Evolutionary conservation across 768 basidiomycete genomes (phyloP), one percentile per base, ranked within the genome.

Genomic region (Rubroboletus pulcherrimus): DNA sequence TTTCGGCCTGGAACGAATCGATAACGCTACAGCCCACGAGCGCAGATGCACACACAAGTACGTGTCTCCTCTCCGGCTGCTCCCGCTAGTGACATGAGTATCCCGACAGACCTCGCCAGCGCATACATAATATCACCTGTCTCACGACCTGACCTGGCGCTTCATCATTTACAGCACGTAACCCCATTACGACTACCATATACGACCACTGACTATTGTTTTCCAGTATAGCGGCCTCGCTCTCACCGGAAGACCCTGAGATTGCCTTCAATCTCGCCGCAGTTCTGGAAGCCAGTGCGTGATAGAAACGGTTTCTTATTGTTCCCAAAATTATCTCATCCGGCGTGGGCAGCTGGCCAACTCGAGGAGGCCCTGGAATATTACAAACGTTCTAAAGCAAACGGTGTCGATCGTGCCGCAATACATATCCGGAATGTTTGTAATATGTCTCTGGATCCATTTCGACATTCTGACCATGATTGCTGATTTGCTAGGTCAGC

Each of bases 231-330:
- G 92, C 92, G 47, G 78, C 84, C 42, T 84, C 85, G n/a, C 80
- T 94, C 63, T 81, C 86, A 56, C 92, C 92, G 44, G 88, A 91
- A 70, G 92, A 94, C 77, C 86, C 89, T 69, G 92, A 94, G 70
- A 91, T 93, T 66, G 86, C 89, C 15, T 94, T 93, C 78, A 94
- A 94, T 75, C 81, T 92, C 55, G 92, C 89, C 49, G 92, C 91
- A 43, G 90, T 94, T 63, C 79, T 93, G 57, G 92, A 94, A 84
- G 91, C 92, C 53, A 83, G 92, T 91, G 63, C 63, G 86, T 78
- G 54, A 56, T 65, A 39, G 48, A 53, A 59, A 61, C 53, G 57
- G 56, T 57, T 56, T 55, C 66, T 68, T 69, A 72, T 72, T 75
- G 70, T 73, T 63, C 62, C 64, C 65, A 67, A 66, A 71, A 61